Evolutionary conservation across 2,329 filamentous ascomycete genomes (phyloP), one percentile per base, ranked within the genome.

Genomic region (Pseudopyrenochaeta lycopersici): DNA sequence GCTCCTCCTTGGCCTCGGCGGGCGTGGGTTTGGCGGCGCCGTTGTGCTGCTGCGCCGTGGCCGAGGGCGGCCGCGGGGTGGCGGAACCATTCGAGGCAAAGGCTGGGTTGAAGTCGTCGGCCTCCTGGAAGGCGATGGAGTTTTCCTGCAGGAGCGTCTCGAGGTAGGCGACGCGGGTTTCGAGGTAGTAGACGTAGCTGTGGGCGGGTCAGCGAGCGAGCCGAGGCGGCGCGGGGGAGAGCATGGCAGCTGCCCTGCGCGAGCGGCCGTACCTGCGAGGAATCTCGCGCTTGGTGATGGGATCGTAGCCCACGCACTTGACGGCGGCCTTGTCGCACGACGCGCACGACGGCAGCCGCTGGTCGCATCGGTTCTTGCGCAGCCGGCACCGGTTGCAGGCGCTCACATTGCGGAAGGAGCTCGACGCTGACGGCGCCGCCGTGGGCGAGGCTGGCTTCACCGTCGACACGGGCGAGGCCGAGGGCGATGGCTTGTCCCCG

Each of bases 201-300:
- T 41, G 33, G 3, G n/a, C 4, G 18, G 33, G 54, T 61, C 46
- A 54, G 51, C 32, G n/a, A 14, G 7, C 40, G 44, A 40, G 48
- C 49, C 47, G 43, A 43, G 52, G 39, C 38, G 30, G 30, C 29
- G 42, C 23, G 41, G 38, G 11, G 18, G 31, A 29, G 43, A 5
- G 23, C 58, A 27, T n/a, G n/a, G n/a, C n/a, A n/a, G n/a, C n/a
- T n/a, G n/a, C n/a, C n/a, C n/a, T n/a, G n/a, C n/a, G n/a, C n/a
- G n/a, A n/a, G n/a, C n/a, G n/a, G n/a, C n/a, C n/a, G n/a, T 59
- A 62, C 80, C 85, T 88, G 77, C 93, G 86, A 44, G 94, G 94
- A 53, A 98, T 97, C 78, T 97, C 92, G 71, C 91, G 88, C 82
- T 97, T 97, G 20, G 92, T 96, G 70, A 97, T 97, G 30, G 94